Percentiles rank a stretch among this genome's conserved stretches.
Conservation (phyloP, 2,329 filamentous ascomycete genomes). For the Neospermospora avenae region DNA sequence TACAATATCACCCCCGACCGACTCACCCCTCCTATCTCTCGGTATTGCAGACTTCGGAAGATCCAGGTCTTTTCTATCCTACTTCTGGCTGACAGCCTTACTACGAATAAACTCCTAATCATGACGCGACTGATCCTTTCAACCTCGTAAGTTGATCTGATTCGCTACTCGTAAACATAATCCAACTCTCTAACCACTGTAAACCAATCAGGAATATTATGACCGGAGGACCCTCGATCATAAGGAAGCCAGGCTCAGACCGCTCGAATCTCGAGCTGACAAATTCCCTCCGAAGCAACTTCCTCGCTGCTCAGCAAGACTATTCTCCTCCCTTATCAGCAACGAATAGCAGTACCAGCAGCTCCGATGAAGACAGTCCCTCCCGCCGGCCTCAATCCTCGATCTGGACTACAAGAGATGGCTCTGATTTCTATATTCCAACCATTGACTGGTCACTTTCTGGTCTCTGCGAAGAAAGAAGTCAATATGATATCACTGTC, state of each 20-base stretch:
- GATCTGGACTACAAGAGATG: slow-evolving; percentile 67
- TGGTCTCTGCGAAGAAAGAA: slow-evolving; percentile 74
- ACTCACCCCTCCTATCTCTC: not conserved
- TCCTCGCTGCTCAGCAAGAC: slow-evolving; percentile 68
- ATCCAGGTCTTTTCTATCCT: not conserved
- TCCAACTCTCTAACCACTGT: slow-evolving; percentile 14
- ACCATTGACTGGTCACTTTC: slow-evolving; percentile 68
- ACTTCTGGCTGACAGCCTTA: slow-evolving; percentile 2
- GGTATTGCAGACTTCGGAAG: not conserved
- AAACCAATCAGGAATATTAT: slow-evolving; percentile 40
- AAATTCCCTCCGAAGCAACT: slow-evolving; percentile 81
- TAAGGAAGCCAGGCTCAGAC: slow-evolving; percentile 71
- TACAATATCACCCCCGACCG: slow-evolving; percentile 3
- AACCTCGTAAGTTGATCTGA: slow-evolving; percentile 63
- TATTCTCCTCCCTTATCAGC: slow-evolving; percentile 41
- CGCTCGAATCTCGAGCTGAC: slow-evolving; percentile 93
- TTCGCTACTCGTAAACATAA: not conserved
- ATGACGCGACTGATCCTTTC: slow-evolving; percentile 82
- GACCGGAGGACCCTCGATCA: slow-evolving; percentile 80
- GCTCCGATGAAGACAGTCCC: slow-evolving; percentile 29
- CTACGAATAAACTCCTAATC: slow-evolving; percentile 11
- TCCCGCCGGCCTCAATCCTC: slow-evolving; percentile 31
- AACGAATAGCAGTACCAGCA: slow-evolving; percentile 35
- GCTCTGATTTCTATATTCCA: slow-evolving; percentile 68
- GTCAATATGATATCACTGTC: slow-evolving; percentile 89